These are phyloP conservation scores for Benincasa hispida DNA, from an alignment of 306 rosid genomes.

Conservation along the genomic window DNA sequence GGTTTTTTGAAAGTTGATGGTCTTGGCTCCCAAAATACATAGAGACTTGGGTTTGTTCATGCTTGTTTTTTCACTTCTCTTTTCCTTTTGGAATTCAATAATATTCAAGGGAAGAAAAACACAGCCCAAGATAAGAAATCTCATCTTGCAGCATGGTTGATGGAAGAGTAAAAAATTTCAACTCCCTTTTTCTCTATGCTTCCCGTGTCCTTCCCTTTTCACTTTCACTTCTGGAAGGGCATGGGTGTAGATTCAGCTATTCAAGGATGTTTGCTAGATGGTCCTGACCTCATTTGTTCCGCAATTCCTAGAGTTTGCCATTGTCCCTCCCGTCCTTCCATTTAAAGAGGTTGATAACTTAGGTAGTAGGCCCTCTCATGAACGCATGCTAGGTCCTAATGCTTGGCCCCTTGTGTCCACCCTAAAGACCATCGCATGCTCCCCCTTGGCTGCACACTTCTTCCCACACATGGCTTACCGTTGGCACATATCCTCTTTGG, in stretches of 20 bases:
- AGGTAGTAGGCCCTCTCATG: neutral
- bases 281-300: neutral
- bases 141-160: neutral
- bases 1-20: neutral
- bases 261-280: neutral
- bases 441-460: too few species aligned
- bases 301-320: neutral
- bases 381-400: too few species aligned
- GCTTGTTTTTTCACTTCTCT: neutral
- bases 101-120: neutral
- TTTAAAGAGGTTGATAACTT: neutral
- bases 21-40: neutral
- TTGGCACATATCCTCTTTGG: too few species aligned
- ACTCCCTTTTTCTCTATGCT: neutral
- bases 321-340: neutral
- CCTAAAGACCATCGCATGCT: too few species aligned
- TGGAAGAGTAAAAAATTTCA: neutral
- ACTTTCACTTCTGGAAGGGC: neutral
- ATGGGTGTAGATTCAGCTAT: neutral
- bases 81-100: neutral
- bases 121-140: neutral
- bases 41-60: neutral
- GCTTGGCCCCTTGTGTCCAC: too few species aligned
- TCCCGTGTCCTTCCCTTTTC: neutral
- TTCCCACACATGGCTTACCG: too few species aligned